Evolutionary conservation across 805 yeast genomes (phyloP).

Genomic region (Clavispora asparagi): DNA sequence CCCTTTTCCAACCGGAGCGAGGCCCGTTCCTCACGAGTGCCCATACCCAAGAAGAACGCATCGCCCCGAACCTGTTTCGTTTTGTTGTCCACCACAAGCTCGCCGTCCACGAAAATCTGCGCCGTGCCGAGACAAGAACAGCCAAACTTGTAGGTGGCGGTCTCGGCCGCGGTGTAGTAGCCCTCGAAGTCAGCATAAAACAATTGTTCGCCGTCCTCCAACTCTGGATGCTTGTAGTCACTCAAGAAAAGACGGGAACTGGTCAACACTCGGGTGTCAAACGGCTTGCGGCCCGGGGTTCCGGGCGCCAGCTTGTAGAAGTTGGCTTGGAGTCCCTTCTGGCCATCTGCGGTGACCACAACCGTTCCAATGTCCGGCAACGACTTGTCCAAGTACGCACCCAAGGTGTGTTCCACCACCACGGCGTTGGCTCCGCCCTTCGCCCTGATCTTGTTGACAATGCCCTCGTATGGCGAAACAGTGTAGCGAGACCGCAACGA

Average conservation of each 20-base stretch:
- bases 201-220: constrained; percentile 13
- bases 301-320: constrained; percentile 27
- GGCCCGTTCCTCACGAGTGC: constrained; percentile 47
- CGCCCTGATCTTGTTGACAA: constrained; percentile 22
- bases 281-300: constrained; percentile 15
- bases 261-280: constrained; percentile 20
- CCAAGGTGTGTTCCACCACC: constrained; percentile 23
- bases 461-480: constrained; percentile 47
- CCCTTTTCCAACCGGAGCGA: constrained; percentile 39
- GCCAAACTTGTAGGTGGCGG: constrained; percentile 50
- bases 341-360: constrained; percentile 18
- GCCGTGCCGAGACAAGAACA: constrained; percentile 51
- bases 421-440: constrained; percentile 14
- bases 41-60: constrained; percentile 47
- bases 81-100: constrained; percentile 52
- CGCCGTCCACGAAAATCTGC: constrained; percentile 46
- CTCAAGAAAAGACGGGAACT: constrained; percentile 14
- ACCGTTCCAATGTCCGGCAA: constrained; percentile 27
- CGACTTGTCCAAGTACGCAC: constrained; percentile 27
- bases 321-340: constrained; percentile 20
- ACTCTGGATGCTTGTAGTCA: constrained; percentile 12
- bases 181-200: constrained; percentile 45
- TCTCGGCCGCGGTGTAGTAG: constrained; percentile 39
- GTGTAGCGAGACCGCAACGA: constrained; percentile 45
- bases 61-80: constrained; percentile 46